A percentile compares a stretch with the other conserved stretches of the same genome.
Evolutionary conservation across 768 basidiomycete species (phyloP).

Genomic region (Amanita phalloides): DNA sequence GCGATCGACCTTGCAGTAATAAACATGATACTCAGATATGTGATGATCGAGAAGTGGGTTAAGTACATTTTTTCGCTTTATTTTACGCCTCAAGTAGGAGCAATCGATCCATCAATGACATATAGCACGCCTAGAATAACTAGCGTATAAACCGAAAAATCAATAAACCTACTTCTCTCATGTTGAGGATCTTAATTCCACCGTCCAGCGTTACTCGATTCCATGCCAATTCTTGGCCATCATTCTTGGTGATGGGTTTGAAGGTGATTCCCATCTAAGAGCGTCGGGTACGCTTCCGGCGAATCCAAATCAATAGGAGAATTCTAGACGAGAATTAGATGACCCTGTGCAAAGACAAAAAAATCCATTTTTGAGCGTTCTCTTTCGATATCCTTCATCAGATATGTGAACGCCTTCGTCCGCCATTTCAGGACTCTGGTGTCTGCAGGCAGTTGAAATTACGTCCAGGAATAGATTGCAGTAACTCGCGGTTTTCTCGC

Average conservation of each 20-base stretch:
- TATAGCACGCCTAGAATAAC: slow-evolving; percentile 36
- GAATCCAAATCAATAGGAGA: slow-evolving; percentile 36
- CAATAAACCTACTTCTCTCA: slow-evolving; percentile 42
- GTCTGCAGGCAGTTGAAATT: slow-evolving; percentile 26
- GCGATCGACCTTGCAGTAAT: too few relatives aligned
- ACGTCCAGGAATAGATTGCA: neutral
- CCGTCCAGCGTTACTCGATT: slow-evolving; percentile 44
- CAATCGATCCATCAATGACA: slow-evolving; percentile 43
- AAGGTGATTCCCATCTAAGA: slow-evolving; percentile 55
- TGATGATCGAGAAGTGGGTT: too few relatives aligned
- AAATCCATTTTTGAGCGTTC: slow-evolving; percentile 75
- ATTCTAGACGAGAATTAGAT: slow-evolving; percentile 19
- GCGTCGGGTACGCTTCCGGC: slow-evolving; percentile 37
- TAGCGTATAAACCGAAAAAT: neutral
- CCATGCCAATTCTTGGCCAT: slow-evolving; percentile 40
- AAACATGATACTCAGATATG: too few relatives aligned
- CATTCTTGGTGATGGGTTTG: slow-evolving; percentile 22
- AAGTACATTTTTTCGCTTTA: too few relatives aligned
- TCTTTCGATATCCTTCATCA: slow-evolving; percentile 44
- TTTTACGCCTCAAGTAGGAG: too few relatives aligned
- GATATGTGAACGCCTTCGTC: slow-evolving; percentile 45
- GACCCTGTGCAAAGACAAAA: neutral
- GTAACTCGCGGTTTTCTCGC: slow-evolving; percentile 67
- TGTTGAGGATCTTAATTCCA: slow-evolving; percentile 41
- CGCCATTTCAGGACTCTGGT: slow-evolving; percentile 36